Conservation (phyloP, 2,329 filamentous ascomycete species). For the Aspergillus uvarum region DNA sequence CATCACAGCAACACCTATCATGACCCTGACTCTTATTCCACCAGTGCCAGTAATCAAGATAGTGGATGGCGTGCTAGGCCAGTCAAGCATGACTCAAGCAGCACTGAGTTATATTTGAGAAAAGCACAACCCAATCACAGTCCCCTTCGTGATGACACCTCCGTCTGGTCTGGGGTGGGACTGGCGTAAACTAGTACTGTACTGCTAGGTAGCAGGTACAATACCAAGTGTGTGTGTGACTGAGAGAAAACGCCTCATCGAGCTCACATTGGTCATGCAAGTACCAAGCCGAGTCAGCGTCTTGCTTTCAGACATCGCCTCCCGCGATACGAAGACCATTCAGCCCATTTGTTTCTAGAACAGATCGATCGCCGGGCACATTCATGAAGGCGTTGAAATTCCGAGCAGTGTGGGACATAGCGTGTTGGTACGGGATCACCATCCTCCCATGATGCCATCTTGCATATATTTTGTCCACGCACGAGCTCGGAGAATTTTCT, state of each 20-base stretch:
- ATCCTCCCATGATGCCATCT: conserved; percentile 7
- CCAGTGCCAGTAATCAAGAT: background rate
- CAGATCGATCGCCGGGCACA: background rate
- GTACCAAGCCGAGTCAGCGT: background rate
- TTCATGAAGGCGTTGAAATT: background rate
- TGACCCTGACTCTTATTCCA: background rate
- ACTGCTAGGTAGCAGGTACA: background rate
- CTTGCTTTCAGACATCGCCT: background rate
- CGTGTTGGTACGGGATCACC: background rate
- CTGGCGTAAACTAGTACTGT: background rate
- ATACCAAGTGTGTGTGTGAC: background rate
- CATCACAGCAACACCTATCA: background rate
- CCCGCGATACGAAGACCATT: background rate
- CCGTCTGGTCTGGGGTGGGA: background rate
- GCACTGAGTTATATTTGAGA: background rate
- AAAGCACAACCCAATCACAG: background rate
- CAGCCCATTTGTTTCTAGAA: background rate
- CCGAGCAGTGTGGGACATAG: background rate
- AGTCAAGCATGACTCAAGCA: background rate
- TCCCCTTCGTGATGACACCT: background rate
- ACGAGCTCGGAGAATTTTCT: conserved; percentile 6
- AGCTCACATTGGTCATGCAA: background rate
- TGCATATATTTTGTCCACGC: background rate
- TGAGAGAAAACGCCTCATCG: background rate
- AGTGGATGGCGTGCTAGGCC: background rate